Conservation (phyloP, 108 stramenopile genomes). For the Epipyxis sp. region DNA sequence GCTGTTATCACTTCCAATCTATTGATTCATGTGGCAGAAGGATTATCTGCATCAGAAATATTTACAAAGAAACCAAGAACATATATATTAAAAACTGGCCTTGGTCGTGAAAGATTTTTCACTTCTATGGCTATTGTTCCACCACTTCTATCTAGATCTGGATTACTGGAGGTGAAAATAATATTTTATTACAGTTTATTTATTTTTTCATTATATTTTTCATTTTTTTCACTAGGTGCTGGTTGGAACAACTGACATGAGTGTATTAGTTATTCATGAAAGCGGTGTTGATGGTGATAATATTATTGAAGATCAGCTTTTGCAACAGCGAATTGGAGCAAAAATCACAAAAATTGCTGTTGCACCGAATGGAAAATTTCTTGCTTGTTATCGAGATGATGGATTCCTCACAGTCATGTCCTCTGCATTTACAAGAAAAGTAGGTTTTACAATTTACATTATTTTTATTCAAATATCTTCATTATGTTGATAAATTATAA, state of each 20-base stretch:
- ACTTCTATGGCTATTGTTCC: constrained; percentile 33
- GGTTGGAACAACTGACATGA: constrained; percentile 38
- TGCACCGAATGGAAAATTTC: constrained; percentile 86
- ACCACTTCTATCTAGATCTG: constrained; percentile 9
- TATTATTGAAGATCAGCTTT: constrained; percentile 36
- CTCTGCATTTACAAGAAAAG: constrained; percentile 73
- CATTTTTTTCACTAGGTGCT: too few species aligned
- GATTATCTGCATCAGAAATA: neutral
- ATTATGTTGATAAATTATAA: too few species aligned
- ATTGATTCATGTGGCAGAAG: constrained; percentile 4
- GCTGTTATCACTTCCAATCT: neutral
- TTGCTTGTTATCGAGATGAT: constrained; percentile 82
- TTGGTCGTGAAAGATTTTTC: neutral
- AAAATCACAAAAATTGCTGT: constrained; percentile 79
- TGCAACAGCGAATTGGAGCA: constrained; percentile 40
- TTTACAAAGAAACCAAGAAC: neutral
- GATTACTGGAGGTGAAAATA: constrained; percentile 35
- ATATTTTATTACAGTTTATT: too few species aligned
- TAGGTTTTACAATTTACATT: too few species aligned
- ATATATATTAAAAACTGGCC: neutral
- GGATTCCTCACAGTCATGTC: constrained; percentile 82
- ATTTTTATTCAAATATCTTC: too few species aligned
- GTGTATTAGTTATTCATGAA: constrained; percentile 28
- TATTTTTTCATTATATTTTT: too few species aligned
- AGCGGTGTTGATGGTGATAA: constrained; percentile 32